Base-by-base conservation (phyloP, 176 grass and related monocot genomes). In the Rhynchospora tenuis region DNA sequence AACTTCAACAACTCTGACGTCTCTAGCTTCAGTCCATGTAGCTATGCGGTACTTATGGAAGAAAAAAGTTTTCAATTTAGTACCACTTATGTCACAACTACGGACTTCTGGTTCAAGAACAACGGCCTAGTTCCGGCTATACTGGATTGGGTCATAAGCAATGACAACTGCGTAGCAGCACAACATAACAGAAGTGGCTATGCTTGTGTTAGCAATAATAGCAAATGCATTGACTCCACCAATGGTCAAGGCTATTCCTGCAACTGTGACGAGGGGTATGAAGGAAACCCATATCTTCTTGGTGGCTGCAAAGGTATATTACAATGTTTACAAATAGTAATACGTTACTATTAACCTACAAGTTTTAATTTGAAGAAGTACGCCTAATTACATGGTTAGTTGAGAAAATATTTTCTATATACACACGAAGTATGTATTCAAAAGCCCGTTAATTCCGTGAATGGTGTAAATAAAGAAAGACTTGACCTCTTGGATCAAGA, bases 251-350 rank as follows among this genome's bases (percentile, higher is more conserved):
- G 83, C 22, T 85, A 88, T 64, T 43, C 73, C 12, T 88, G 82
- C 43, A 85, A 74, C 14, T 88, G 79, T 13, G 6, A 48, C 11
- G 2, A 54, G 13, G 59, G 79, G n/a, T 82, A 82, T 12, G 43
- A 86, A 0, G 94, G 94, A 83, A 97, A 97, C 54, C 94, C 94
- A 1, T 97, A 92, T 46, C 91, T 97, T 56, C 24, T 44, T 45
- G 0, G 80, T 45, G 91, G 94, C 22, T 97, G 91, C 83, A 54
- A 82, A 55, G 91, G 94, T 93, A 23, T 33, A 38, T 38, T 38
- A 38, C 2, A 38, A 38, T 38, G 3, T 38, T 38, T 38, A 38
- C 33, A 33, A 33, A 38, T 4, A 38, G 33, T 38, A 38, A 4
- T 38, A 38, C 33, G 1, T 38, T 38, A 38, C 33, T 38, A 38